These are phyloP conservation scores for Cryptococcus sp. DNA, from an alignment of 1,284 basidiomycete species.

Conservation along the genomic window DNA sequence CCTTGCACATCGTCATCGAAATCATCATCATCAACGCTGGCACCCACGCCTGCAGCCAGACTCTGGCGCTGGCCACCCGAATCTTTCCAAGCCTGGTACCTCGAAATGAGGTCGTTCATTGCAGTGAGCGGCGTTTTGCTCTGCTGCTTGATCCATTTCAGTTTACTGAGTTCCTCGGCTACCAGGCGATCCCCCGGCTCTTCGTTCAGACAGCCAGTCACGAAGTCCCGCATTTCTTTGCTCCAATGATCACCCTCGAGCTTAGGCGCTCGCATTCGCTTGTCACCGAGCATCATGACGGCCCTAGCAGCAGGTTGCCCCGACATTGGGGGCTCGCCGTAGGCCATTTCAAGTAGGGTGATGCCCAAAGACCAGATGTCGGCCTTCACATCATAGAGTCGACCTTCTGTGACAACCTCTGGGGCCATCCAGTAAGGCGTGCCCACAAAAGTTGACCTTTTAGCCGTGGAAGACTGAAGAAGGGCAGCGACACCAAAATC, in stretches of 20 bases:
- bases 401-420: constrained; percentile 83
- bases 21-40: constrained; percentile 43
- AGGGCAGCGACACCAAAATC: constrained; percentile 97
- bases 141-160: constrained; percentile 86
- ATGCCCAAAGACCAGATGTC: constrained; percentile 98
- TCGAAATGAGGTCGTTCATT: constrained; percentile 78
- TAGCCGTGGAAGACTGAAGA: constrained; percentile 77
- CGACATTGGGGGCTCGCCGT: constrained; percentile 58
- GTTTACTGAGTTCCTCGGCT: constrained; percentile 84
- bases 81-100: constrained; percentile 72
- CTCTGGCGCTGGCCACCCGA: constrained; percentile 75
- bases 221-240: constrained; percentile 84
- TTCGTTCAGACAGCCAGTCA: constrained; percentile 79
- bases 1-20: constrained; percentile 31
- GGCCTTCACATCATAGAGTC: constrained; percentile 90
- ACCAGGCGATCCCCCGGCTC: constrained; percentile 73
- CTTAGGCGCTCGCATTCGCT: constrained; percentile 62
- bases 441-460: constrained; percentile 90
- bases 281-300: constrained; percentile 82
- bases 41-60: constrained; percentile 57
- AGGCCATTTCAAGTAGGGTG: constrained; percentile 87
- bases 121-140: constrained; percentile 66
- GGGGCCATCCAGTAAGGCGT: constrained; percentile 99
- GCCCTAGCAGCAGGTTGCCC: constrained; percentile 83
- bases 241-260: constrained; percentile 73